Base-by-base conservation (phyloP, 306 rosid species). In the Dryas drummondii region DNA sequence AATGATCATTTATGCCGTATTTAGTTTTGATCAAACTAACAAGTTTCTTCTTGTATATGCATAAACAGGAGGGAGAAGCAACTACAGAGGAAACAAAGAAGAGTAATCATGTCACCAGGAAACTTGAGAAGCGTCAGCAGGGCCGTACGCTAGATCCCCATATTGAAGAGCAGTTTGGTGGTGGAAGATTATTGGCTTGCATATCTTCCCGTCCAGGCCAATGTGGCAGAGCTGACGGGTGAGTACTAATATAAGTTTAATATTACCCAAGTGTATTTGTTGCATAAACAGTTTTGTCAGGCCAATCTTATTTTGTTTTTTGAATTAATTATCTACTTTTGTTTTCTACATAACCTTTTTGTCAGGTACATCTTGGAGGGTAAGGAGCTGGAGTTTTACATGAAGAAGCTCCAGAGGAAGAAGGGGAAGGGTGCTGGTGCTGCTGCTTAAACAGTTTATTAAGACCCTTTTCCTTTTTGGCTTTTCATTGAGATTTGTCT, bases 331-430 rank as follows among this genome's bases (percentile, higher is more conserved):
- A 32, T 32, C 37, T 32, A 1, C 37, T 32, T 32, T 32, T 32
- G 37, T 19, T 14, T 15, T 1, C 42, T 9, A 19, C 48, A 9
- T 14, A 4, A 51, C n/a, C 26, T 51, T 52, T 66, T 6, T 49
- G 2, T n/a, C 86, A 89, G 93, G 60, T 89, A 89, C 76, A 81
- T 89, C 72, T 85, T 89, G 78, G 91, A 89, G 82, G 93, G 91
- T 4, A 89, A 89, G 81, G 93, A 89, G 54, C 93, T 89, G 9
- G 93, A 89, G 70, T 89, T 89, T 83, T 89, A 89, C 75, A 75
- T 84, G 89, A 89, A 89, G 91, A 89, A 89, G 84, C 41, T 89
- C 67, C 93, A 89, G 73, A 89, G 47, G 89, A 89, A 89, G 86
- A 89, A 89, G 79, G 93, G 91, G 68, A 86, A 84, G 81, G 86